Conservation (phyloP, 352 stramenopile genomes). For the Phytophthora pini region DNA sequence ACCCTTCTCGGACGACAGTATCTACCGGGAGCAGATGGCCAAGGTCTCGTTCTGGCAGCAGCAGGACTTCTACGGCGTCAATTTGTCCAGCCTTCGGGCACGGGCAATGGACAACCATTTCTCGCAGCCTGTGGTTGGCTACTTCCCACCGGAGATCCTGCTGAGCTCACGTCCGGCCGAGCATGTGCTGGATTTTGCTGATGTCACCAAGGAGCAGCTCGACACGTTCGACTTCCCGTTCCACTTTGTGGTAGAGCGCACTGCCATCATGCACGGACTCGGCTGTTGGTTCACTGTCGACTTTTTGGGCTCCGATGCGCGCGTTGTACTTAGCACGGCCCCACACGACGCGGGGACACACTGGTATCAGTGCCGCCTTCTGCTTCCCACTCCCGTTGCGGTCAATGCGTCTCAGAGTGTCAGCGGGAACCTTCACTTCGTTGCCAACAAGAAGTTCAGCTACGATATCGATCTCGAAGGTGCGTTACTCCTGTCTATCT, state of each 20-base stretch:
- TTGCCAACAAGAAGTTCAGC: conserved; percentile 96
- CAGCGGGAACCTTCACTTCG: conserved; percentile 90
- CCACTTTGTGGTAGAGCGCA: conserved; percentile 86
- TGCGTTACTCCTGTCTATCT: conserved; percentile 18
- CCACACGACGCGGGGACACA: conserved; percentile 77
- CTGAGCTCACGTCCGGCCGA: conserved; percentile 59
- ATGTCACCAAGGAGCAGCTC: conserved; percentile 79
- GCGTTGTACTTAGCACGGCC: conserved; percentile 88
- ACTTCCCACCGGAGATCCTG: conserved; percentile 87
- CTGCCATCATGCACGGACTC: conserved; percentile 95
- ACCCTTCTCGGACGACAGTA: conserved; percentile 95
- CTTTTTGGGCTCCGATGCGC: conserved; percentile 91
- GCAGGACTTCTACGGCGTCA: conserved; percentile 96
- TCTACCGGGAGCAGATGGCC: conserved; percentile 93
- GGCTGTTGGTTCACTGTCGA: conserved; percentile 99
- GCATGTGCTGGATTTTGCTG: conserved; percentile 90
- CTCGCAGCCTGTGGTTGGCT: conserved; percentile 94
- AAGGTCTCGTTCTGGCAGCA: conserved; percentile 96
- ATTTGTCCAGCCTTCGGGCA: conserved; percentile 94
- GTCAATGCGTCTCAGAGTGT: conserved; percentile 92
- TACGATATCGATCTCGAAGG: conserved; percentile 94
- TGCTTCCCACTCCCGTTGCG: conserved; percentile 91
- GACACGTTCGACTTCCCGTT: conserved; percentile 93
- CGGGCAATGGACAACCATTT: conserved; percentile 98
- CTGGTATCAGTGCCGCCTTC: conserved; percentile 95